These are phyloP conservation scores for Papilionanthe hybrid DNA, from an alignment of 116 monocot species.

Conservation along the genomic window DNA sequence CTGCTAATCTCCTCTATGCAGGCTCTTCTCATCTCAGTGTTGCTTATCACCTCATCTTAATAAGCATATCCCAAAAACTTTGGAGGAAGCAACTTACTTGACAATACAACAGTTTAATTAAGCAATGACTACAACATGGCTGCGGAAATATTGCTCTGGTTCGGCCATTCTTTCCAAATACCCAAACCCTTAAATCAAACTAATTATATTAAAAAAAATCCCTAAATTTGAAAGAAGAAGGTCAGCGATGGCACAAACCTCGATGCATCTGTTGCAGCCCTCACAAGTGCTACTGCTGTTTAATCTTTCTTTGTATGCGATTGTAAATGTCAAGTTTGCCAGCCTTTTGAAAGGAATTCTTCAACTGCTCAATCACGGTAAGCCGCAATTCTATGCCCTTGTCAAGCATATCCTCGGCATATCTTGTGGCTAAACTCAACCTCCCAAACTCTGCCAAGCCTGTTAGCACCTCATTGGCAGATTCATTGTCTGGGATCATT, in stretches of 20 bases:
- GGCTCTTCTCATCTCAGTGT: neutral
- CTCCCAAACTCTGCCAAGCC: conserved; percentile 53
- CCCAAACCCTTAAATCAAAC: neutral
- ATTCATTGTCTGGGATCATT: conserved; percentile 24
- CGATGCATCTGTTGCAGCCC: neutral
- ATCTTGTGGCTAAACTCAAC: conserved; percentile 40
- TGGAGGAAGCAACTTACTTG: neutral
- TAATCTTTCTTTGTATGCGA: conserved; percentile 34
- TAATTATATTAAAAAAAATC: neutral
- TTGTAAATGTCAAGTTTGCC: conserved; percentile 39
- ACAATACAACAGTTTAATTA: neutral
- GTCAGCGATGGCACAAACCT: conserved; percentile 9
- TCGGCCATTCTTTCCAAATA: neutral
- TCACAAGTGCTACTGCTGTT: conserved; percentile 7
- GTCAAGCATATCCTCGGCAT: conserved; percentile 58
- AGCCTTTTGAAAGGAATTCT: conserved; percentile 40
- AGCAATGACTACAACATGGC: neutral
- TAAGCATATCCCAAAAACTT: neutral
- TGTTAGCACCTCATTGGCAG: conserved; percentile 57
- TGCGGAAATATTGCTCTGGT: neutral
- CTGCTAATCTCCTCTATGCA: neutral
- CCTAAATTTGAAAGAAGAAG: neutral
- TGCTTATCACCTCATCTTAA: neutral
- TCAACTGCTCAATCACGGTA: conserved; percentile 44
- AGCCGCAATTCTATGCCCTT: conserved; percentile 30